Evolutionary conservation across 1,139 yeast species (phyloP).

Genomic region (Hemisphaericaspora xylanilytica): DNA sequence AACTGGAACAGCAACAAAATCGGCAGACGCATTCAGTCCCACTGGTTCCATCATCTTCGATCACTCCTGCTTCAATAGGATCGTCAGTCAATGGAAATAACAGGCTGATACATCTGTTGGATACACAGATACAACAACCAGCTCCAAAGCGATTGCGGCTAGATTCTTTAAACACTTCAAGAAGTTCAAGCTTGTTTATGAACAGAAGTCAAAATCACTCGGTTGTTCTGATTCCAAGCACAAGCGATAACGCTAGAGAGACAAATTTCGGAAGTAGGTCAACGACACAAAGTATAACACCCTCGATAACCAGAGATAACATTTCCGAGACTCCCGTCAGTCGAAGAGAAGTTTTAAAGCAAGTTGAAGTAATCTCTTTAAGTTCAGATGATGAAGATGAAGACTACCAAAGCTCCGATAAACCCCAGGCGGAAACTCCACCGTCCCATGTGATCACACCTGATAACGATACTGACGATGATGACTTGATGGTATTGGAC

Average conservation of each 20-base stretch:
- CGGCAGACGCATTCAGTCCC: too few species aligned
- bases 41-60: neutral
- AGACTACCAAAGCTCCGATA: neutral
- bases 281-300: neutral
- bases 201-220: neutral
- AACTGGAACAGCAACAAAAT: too few species aligned
- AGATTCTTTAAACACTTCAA: constrained; percentile 8
- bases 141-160: constrained; percentile 8
- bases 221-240: neutral
- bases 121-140: neutral
- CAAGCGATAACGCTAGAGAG: neutral
- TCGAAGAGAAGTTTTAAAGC: neutral
- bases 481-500: constrained; percentile 27
- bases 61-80: neutral
- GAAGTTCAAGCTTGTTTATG: neutral
- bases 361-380: constrained; percentile 1
- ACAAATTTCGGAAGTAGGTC: neutral
- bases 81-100: too few species aligned
- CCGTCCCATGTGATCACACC: neutral
- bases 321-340: neutral
- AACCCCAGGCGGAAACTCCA: neutral
- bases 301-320: neutral
- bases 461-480: constrained; percentile 15
- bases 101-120: too few species aligned
- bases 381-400: constrained; percentile 2